Evolutionary conservation across 352 stramenopile genomes (phyloP).

Genomic region (Phytophthora crassamura): DNA sequence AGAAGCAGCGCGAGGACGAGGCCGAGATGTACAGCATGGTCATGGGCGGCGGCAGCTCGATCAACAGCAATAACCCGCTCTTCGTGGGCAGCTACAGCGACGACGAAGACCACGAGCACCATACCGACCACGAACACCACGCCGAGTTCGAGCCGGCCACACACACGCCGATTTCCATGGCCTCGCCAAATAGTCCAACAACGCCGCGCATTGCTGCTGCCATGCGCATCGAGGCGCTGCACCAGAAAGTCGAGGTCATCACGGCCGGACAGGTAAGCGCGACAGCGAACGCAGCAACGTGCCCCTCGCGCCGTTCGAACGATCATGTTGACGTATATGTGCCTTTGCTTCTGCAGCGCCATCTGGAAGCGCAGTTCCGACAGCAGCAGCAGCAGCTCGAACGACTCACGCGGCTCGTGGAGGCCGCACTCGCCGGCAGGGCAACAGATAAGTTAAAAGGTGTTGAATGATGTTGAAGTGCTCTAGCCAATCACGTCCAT

Average conservation of each 20-base stretch:
- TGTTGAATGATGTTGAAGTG: conserved; percentile 21
- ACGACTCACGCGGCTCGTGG: conserved; percentile 39
- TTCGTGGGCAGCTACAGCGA: conserved; percentile 35
- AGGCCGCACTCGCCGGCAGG: conserved; percentile 20
- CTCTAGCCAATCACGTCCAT: neutral
- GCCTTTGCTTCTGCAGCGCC: conserved; percentile 25
- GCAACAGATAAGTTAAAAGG: conserved; percentile 21
- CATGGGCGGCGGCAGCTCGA: conserved; percentile 21
- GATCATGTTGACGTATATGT: conserved; percentile 4
- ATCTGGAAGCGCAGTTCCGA: conserved; percentile 43
- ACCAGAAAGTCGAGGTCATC: conserved; percentile 45
- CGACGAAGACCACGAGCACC: conserved; percentile 15
- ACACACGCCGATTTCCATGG: conserved; percentile 20
- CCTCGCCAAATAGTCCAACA: conserved; percentile 15
- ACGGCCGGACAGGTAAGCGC: conserved; percentile 42
- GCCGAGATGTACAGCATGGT: conserved; percentile 46
- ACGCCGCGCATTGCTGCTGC: conserved; percentile 34
- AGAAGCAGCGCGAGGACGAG: conserved; percentile 61
- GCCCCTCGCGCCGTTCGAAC: neutral
- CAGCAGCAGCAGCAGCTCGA: conserved; percentile 52
- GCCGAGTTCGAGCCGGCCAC: neutral
- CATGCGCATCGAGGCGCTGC: conserved; percentile 36
- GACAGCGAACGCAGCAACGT: neutral
- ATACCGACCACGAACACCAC: conserved; percentile 9
- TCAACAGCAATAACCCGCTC: conserved; percentile 22